These are phyloP conservation scores for Astrocystis sublimbata DNA, from an alignment of 495 filamentous ascomycete species.

Conservation along the genomic window DNA sequence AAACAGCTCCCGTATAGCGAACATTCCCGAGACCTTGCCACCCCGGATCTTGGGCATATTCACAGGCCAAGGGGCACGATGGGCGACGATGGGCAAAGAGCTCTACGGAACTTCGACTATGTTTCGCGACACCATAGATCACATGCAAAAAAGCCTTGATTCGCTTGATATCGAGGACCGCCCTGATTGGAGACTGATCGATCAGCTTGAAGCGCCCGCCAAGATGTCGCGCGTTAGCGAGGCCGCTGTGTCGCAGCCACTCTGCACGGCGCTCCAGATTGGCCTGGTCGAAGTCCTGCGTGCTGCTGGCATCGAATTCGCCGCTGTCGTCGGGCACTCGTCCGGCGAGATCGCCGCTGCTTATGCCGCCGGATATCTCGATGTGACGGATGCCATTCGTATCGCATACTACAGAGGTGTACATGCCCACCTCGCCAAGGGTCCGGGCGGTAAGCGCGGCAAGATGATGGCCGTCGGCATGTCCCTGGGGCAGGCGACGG, in stretches of 20 bases:
- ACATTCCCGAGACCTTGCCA: no score
- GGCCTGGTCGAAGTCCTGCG: slow-evolving; percentile 48
- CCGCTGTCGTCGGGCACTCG: slow-evolving; percentile 58
- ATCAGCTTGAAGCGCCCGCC: slow-evolving; percentile 19
- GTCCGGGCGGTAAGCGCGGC: slow-evolving; percentile 28
- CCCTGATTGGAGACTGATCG: background rate
- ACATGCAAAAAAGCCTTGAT: background rate
- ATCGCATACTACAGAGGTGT: slow-evolving; percentile 40
- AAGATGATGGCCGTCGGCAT: slow-evolving; percentile 57
- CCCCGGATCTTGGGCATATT: slow-evolving; percentile 30
- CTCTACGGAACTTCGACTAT: background rate
- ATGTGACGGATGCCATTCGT: slow-evolving; percentile 27
- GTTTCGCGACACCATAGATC: background rate
- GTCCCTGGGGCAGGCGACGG: slow-evolving; percentile 37
- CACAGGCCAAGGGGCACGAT: slow-evolving; percentile 41
- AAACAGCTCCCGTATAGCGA: no score
- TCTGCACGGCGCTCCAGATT: slow-evolving; percentile 50
- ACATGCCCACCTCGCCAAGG: slow-evolving; percentile 11
- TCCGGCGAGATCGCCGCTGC: slow-evolving; percentile 55
- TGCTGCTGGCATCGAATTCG: slow-evolving; percentile 41
- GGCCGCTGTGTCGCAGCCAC: slow-evolving; percentile 45
- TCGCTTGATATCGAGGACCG: slow-evolving; percentile 7
- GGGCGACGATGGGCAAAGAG: background rate
- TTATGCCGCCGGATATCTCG: slow-evolving; percentile 45
- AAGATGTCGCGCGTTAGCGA: slow-evolving; percentile 34